Conservation (phyloP, 169 alveolate species). For the Cryptosporidium sp. region DNA sequence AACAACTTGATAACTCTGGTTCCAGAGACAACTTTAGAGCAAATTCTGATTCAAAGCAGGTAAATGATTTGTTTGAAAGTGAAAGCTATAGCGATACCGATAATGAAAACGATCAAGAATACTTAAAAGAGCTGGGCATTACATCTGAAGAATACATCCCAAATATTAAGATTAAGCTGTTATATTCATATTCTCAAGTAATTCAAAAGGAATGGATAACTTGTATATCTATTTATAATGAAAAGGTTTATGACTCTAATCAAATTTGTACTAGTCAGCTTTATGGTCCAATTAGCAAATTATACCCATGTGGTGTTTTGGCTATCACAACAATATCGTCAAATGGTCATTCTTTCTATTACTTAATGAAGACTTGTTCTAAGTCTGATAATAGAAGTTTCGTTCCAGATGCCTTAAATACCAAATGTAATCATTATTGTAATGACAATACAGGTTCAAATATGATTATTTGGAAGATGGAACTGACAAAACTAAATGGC, state of each 20-base stretch:
- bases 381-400: slow-evolving; percentile 27
- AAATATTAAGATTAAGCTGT: neutral
- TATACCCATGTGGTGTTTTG: slow-evolving; percentile 55
- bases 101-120: neutral
- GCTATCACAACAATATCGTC: slow-evolving; percentile 38
- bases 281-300: slow-evolving; percentile 17
- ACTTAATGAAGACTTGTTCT: slow-evolving; percentile 34
- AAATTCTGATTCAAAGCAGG: neutral
- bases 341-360: slow-evolving; percentile 47
- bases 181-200: slow-evolving; percentile 50
- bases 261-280: neutral
- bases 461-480: slow-evolving; percentile 60
- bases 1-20: neutral
- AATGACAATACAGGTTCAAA: slow-evolving; percentile 54
- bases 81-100: neutral
- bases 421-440: slow-evolving; percentile 11
- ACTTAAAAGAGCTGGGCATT: neutral
- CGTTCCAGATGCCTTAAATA: neutral
- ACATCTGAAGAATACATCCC: neutral
- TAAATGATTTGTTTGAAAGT: neutral
- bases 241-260: neutral
- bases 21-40: neutral
- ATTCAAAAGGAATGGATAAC: slow-evolving; percentile 70
- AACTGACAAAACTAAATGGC: slow-evolving; percentile 46
- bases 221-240: slow-evolving; percentile 29